Evolutionary conservation across 2,329 filamentous ascomycete genomes (phyloP).

Genomic region (Lecanicillium sp.): DNA sequence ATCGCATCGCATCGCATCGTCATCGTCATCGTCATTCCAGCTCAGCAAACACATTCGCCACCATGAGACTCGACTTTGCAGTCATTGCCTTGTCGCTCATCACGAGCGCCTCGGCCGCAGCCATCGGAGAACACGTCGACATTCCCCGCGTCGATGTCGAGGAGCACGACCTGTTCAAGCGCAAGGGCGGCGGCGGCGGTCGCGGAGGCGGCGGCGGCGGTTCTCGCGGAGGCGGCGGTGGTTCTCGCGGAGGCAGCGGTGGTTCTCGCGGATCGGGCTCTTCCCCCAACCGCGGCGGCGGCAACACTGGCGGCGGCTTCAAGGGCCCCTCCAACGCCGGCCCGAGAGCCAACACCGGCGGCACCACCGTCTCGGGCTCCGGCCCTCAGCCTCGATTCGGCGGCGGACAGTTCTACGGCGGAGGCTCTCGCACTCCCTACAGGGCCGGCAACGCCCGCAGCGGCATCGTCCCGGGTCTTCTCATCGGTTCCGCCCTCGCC

Average conservation of each 20-base stretch:
- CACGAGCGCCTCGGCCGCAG: conserved; percentile 8
- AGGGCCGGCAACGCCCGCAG: conserved; percentile 43
- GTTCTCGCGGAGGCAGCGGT: conserved; percentile 17
- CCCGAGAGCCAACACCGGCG: conserved; percentile 37
- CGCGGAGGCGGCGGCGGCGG: conserved; percentile 38
- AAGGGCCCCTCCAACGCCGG: conserved; percentile 18
- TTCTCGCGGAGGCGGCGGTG: conserved; percentile 21
- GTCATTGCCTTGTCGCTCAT: conserved; percentile 26
- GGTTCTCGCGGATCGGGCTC: conserved; percentile 7
- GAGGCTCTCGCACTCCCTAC: conserved; percentile 59
- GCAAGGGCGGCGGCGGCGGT: conserved; percentile 53
- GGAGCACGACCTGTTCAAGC: conserved; percentile 49
- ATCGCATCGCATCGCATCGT: not conserved
- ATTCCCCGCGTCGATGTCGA: conserved; percentile 21
- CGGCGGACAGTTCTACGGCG: conserved; percentile 59
- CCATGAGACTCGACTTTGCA: conserved; percentile 28
- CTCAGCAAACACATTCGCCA: conserved; percentile 10
- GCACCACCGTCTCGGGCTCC: conserved; percentile 50
- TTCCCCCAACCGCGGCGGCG: conserved; percentile 19
- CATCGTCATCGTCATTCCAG: not conserved
- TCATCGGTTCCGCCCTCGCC: conserved; percentile 40
- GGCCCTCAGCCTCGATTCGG: conserved; percentile 53
- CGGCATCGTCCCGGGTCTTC: conserved; percentile 45
- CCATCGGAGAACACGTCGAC: conserved; percentile 5
- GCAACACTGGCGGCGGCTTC: conserved; percentile 18